Evolutionary conservation across 164 flowering plant species (phyloP), one percentile per base, ranked within the genome.

Genomic region (Vitis rotundifolia): DNA sequence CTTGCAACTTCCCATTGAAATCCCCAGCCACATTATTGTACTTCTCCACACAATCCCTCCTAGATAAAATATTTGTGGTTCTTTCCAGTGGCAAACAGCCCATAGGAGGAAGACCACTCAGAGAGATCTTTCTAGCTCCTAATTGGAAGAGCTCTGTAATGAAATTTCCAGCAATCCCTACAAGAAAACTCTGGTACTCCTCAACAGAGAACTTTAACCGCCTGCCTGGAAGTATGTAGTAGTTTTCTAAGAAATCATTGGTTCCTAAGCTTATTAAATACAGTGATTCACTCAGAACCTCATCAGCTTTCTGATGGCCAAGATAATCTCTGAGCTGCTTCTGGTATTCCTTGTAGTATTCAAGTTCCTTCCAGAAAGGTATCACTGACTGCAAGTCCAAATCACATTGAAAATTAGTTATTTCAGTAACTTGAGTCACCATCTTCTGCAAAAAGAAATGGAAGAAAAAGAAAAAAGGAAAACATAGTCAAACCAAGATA

Each of bases 31-130:
- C 85, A 51, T 52, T 16, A 29, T 86, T 86, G 81, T 84, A 86
- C 48, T 76, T 74, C 70, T 82, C 83, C 12, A 76, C 55, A 29
- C 89, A 86, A 5, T n/a, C 65, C 48, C 81, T 48, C 52, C 77
- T 68, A 10, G 5, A 49, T 9, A 77, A n/a, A 9, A 82, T 7
- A 6, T 76, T 79, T n/a, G 70, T 78, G 62, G 80, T 69, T 72
- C 89, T 80, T 64, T 86, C 89, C 83, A 86, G 66, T 26, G 96
- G 95, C 68, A 90, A 65, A 54, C 91, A 90, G n/a, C 92, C 95
- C 88, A 90, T 87, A 7, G 92, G 92, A 66, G 87, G 85, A 56
- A 88, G 76, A 26, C 91, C 92, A 5, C 75, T 71, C 1, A 88
- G 8, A 2, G 83, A 72, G 2, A 90, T 76, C 68, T 83, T 87